Base-by-base conservation (phyloP, 1,284 basidiomycete genomes). In the Leccinum subrobustum region DNA sequence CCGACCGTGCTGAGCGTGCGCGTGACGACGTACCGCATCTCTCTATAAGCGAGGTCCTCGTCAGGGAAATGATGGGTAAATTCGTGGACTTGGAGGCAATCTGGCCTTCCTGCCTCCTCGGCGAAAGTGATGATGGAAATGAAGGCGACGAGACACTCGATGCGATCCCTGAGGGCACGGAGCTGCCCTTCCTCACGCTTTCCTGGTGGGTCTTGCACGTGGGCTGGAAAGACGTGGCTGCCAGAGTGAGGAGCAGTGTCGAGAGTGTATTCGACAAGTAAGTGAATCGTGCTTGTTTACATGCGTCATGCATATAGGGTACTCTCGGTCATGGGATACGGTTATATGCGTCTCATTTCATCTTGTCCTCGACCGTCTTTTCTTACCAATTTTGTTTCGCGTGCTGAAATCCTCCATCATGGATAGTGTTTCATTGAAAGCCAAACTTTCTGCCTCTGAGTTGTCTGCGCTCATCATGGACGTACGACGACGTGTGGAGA, bases 121-220 rank as follows among this genome's bases (percentile, higher is more conserved):
- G 60, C 1, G 52, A 66, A 27, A 56, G 23, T 2, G 56, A 66
- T 3, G 60, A 63, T 12, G 57, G 50, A 6, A 62, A 61, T 3
- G 64, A 63, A 4, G 70, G 63, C 0, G 56, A 60, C 2, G 56
- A 63, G 4, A 72, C 68, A 23, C 66, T 70, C 35, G 67, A 70
- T 35, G 72, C 68, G 27, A 76, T 86, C 12, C 75, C 73, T 37
- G 83, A 87, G 42, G 84, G 87, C 57, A 85, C 85, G 1, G 92
- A 95, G 74, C 78, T 83, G 63, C 88, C 88, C 69, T 96, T 88
- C 70, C 79, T 96, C 60, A 94, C 92, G 0, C 83, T 95, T 64
- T 92, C 87, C 56, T 96, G 93, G 92, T 96, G 93, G 92, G 81
- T 96, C 53, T 71, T 96, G 58, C 89, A 96, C 68, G 87, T 91